Conservation (phyloP, 176 grass and related monocot species). For the Leersia perrieri region DNA sequence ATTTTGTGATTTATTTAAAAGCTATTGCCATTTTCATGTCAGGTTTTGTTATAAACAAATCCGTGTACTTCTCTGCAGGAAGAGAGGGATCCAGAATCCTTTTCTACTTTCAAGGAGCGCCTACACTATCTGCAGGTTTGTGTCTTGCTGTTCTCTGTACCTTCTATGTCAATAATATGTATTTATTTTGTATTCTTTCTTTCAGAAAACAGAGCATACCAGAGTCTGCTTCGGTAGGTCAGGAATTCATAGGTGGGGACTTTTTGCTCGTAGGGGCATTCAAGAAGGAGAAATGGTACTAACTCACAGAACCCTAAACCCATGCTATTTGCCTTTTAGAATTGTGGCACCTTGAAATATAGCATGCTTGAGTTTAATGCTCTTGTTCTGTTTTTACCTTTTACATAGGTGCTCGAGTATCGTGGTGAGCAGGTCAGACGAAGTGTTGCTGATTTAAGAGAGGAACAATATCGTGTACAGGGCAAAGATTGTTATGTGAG, state of each 20-base stretch:
- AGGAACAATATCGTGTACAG: conserved; percentile 66
- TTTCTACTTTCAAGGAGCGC: conserved; percentile 93
- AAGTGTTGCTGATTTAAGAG: conserved; percentile 89
- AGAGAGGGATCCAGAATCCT: conserved; percentile 84
- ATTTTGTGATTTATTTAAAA: conserved; percentile 31
- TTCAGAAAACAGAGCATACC: conserved; percentile 84
- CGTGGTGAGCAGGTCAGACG: conserved; percentile 90
- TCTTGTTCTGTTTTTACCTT: background rate
- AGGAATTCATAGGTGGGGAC: conserved; percentile 98
- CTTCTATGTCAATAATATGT: conserved; percentile 25
- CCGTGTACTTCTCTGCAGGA: conserved; percentile 50
- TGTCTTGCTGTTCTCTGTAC: background rate
- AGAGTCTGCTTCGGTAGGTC: conserved; percentile 99
- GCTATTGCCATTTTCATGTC: background rate
- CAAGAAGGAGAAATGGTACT: conserved; percentile 99
- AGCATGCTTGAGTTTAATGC: conserved; percentile 8
- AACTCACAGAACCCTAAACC: background rate
- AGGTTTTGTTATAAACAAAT: conserved; percentile 20
- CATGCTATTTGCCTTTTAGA: conserved; percentile 8
- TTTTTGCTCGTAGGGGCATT: conserved; percentile 85
- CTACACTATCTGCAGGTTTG: conserved; percentile 85
- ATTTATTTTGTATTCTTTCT: conserved; percentile 29
- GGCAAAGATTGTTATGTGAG: conserved; percentile 99
- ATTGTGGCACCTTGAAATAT: background rate
- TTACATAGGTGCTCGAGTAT: conserved; percentile 80